Conservation (phyloP, 2,329 filamentous ascomycete species). For the Drechslera avenae region DNA sequence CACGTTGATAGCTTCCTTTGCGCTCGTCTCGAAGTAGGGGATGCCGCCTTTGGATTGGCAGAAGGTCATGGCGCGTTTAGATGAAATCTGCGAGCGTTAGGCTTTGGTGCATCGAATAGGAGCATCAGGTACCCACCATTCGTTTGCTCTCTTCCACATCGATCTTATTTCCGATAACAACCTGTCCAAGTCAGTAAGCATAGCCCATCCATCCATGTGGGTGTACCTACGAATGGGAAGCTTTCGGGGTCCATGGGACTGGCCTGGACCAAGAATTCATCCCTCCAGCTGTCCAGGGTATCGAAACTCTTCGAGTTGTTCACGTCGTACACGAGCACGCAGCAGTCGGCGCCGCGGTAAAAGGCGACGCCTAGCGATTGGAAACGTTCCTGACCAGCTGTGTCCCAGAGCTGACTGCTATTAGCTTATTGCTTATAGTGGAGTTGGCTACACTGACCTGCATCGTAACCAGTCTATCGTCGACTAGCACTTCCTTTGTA, state of each 20-base stretch:
- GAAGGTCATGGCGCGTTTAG: slow-evolving; percentile 94
- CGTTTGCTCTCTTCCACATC: slow-evolving; percentile 98
- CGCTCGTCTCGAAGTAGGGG: slow-evolving; percentile 98
- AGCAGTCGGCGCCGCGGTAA: slow-evolving; percentile 97
- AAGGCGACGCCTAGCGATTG: slow-evolving; percentile 97
- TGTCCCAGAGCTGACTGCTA: slow-evolving; percentile 83
- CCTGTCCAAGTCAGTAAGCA: slow-evolving; percentile 56
- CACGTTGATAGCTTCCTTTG: slow-evolving; percentile 98
- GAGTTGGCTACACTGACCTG: slow-evolving; percentile 66
- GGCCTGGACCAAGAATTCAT: slow-evolving; percentile 97
- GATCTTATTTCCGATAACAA: slow-evolving; percentile 98
- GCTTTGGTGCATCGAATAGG: neutral
- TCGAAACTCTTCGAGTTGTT: slow-evolving; percentile 99
- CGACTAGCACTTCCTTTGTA: slow-evolving; percentile 95
- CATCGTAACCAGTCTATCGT: slow-evolving; percentile 97
- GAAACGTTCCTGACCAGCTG: slow-evolving; percentile 94
- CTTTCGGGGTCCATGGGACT: slow-evolving; percentile 95
- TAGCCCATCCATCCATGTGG: slow-evolving; percentile 15
- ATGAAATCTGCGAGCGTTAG: slow-evolving; percentile 70
- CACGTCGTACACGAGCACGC: slow-evolving; percentile 96
- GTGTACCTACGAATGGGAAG: slow-evolving; percentile 83
- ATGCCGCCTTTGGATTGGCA: slow-evolving; percentile 97
- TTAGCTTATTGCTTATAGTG: slow-evolving; percentile 25
- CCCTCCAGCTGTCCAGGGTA: slow-evolving; percentile 95
- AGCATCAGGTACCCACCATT: slow-evolving; percentile 62